Evolutionary conservation across 2,329 filamentous ascomycete genomes (phyloP), one percentile per base, ranked within the genome.

Genomic region (Bipolaris oryzae): DNA sequence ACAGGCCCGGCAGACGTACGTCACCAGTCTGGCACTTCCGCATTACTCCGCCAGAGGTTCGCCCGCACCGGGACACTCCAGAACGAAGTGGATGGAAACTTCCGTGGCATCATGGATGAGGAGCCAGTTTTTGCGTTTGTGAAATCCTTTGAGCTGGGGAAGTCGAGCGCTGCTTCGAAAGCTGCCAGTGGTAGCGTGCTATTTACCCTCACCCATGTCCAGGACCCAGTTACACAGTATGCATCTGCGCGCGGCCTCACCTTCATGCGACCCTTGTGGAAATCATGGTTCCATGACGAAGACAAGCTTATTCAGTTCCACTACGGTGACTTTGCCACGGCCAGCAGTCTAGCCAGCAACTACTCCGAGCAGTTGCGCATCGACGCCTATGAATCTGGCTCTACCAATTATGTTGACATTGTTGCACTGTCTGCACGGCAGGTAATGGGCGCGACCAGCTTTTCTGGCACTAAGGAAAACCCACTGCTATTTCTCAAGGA

Each of bases 401-500:
- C 89, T 0, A 82, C 86, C 49, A 88, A 90, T 62, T 92, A 92
- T 66, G 87, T 88, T 33, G 89, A 92, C 66, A 92, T 93, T 55
- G 87, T 90, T 20, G 87, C 89, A 1, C 81, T 95, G 43, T 90
- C 88, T 55, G 90, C 91, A 47, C 86, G 91, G 43, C 91, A 96
- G 71, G 89, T 91, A 13, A 82, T 95, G 71, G 91, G 91, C 6
- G 91, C 89, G 1, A 91, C 89, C 2, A 87, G 88, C 61, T 90
- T 92, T 70, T 85, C 89, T 6, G 85, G 89, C 41, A 89, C 90
- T 18, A 84, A 85, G 3, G 84, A 91, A 3, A 82, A 86, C 60
- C 89, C 89, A 0, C 82, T 94, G 39, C 75, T 95, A 20, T 95
- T 95, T 76, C 78, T 94, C 58, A 95, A 95, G 72, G 91, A 95